Evolutionary conservation across 2,329 filamentous ascomycete genomes (phyloP), one percentile per base, ranked within the genome.

Genomic region (Claviceps paspali): DNA sequence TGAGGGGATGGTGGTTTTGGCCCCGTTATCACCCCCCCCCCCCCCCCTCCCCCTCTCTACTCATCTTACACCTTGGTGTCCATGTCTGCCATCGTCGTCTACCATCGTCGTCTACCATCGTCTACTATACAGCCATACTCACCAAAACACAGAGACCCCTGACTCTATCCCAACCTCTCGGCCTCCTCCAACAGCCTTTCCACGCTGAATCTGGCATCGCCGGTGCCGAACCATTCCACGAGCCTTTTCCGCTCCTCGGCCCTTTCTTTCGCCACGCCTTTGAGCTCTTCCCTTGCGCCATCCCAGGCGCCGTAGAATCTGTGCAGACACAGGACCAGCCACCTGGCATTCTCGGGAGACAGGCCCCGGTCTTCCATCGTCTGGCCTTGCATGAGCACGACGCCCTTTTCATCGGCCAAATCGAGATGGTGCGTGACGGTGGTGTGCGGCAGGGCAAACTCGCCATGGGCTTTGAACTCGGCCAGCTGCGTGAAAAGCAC

Each of bases 401-500:
- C 52, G 5, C 78, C 83, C 49, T 85, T 83, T 8, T 76, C 71
- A 41, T 70, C 65, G 0, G 73, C 73, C 2, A 95, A 62, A 57
- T 98, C 91, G 12, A 80, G 63, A 59, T 98, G 84, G 59, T 96
- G 86, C 29, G 88, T 95, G 38, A 96, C 67, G 3, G 85, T 95
- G 0, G 91, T 98, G 54, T 98, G 91, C 33, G 91, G 87, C 57
- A 81, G 76, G 31, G 85, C 85, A 53, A 77, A 98, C 57, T 94
- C 83, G 36, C 87, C 87, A 36, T 88, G 72, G 40, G 84, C 63
- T 67, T 96, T 95, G 64, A 82, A 98, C 55, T 95, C 85, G 12
- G 84, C 88, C 23, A 98, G 69, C 52, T 91, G 82, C 1, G 91
- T 98, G 62, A 98, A 96, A 24, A 98, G 76, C 5, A 96, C 79